Percentiles rank a stretch among this genome's conserved stretches.
These are phyloP conservation scores for Beauveria sp. DNA, from an alignment of 2,329 filamentous ascomycete species.

Conservation along the genomic window DNA sequence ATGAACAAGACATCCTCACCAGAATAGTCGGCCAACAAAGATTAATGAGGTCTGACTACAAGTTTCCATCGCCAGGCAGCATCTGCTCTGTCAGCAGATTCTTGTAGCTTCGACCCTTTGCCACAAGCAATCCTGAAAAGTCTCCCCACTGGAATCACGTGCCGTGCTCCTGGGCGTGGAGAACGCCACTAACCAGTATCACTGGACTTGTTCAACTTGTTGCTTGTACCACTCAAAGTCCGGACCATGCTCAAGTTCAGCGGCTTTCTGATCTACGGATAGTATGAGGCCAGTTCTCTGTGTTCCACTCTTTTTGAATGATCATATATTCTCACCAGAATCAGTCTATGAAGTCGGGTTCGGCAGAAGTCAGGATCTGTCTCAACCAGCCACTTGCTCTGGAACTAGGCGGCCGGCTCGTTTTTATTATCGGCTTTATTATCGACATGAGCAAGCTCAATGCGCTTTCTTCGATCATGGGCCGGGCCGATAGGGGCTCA, in stretches of 20 bases:
- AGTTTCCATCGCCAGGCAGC: slow-evolving; percentile 1
- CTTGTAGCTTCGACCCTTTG: slow-evolving; percentile 5
- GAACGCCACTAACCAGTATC: background rate
- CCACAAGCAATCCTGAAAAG: background rate
- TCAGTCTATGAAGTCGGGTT: no score
- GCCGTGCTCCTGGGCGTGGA: background rate
- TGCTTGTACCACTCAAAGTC: background rate
- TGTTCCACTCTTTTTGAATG: no score
- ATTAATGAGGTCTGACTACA: background rate
- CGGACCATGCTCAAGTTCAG: background rate
- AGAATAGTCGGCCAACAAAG: background rate
- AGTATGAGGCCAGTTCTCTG: no score
- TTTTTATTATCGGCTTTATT: no score
- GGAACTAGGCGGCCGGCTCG: no score
- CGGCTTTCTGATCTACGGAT: background rate
- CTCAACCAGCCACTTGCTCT: no score
- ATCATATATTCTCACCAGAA: no score
- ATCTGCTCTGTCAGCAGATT: slow-evolving; percentile 8
- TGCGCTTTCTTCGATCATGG: no score
- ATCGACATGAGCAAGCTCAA: no score
- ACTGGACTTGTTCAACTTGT: background rate
- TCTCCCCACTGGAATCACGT: slow-evolving; percentile 5
- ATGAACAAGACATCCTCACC: background rate
- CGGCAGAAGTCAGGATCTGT: no score
- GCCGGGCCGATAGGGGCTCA: background rate